Evolutionary conservation across 495 filamentous ascomycete species (phyloP).

Genomic region (Aspergillus panamensis): DNA sequence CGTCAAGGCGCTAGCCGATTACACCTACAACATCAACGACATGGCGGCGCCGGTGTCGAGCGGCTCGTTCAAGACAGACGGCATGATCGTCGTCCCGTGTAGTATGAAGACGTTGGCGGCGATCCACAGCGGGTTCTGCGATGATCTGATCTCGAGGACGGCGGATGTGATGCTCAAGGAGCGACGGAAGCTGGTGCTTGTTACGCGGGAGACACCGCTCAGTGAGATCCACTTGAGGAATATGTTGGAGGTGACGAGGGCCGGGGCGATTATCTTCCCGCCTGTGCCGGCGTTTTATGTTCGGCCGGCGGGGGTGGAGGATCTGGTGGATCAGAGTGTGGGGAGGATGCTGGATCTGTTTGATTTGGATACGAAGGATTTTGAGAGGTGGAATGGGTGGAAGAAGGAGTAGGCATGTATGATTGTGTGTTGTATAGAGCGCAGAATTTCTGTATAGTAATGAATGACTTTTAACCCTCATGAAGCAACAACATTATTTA

Average conservation of each 20-base stretch:
- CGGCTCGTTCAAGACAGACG: slow-evolving; percentile 37
- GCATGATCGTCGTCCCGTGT: slow-evolving; percentile 42
- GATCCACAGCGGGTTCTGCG: slow-evolving; percentile 30
- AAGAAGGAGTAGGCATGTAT: slow-evolving; percentile 18
- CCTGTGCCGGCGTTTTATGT: slow-evolving; percentile 46
- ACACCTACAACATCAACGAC: slow-evolving; percentile 38
- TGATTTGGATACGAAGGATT: slow-evolving; percentile 40
- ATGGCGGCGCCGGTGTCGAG: slow-evolving; percentile 35
- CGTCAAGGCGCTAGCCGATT: slow-evolving; percentile 36
- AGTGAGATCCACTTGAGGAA: slow-evolving; percentile 46
- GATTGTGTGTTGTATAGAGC: neutral
- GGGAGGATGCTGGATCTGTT: slow-evolving; percentile 46
- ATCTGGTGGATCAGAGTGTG: slow-evolving; percentile 42
- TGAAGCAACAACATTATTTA: no score
- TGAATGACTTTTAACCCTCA: no score
- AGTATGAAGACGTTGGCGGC: slow-evolving; percentile 42
- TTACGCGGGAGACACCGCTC: slow-evolving; percentile 43
- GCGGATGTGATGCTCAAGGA: slow-evolving; percentile 50
- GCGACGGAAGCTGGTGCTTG: slow-evolving; percentile 38
- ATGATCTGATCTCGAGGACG: slow-evolving; percentile 46
- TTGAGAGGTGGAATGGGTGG: slow-evolving; percentile 43
- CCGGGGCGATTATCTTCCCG: slow-evolving; percentile 42
- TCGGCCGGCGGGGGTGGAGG: slow-evolving; percentile 31
- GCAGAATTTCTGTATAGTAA: no score
- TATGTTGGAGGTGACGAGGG: slow-evolving; percentile 38